These are phyloP conservation scores for Lipomyces sp. DNA, from an alignment of 805 yeast genomes.

Conservation along the genomic window DNA sequence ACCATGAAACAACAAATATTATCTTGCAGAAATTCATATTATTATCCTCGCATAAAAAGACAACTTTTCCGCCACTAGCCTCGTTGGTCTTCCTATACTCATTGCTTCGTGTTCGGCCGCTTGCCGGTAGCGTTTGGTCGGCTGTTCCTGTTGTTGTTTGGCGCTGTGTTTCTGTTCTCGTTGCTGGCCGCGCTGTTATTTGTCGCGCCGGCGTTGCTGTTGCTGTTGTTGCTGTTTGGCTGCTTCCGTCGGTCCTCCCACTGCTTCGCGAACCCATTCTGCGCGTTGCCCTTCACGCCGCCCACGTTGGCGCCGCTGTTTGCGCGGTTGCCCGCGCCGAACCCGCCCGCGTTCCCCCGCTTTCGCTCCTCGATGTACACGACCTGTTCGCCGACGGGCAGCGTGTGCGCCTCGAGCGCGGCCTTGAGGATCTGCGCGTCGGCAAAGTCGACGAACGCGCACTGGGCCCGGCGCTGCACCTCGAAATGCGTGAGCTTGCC, in stretches of 20 bases:
- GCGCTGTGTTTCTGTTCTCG: neutral
- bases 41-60: too few species aligned
- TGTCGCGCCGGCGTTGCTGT: neutral
- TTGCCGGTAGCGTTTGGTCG: constrained; percentile 1
- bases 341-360: constrained; percentile 31
- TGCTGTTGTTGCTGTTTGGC: constrained; percentile 1
- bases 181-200: neutral
- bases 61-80: too few species aligned
- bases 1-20: neutral
- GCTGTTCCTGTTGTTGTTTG: neutral
- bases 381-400: constrained; percentile 34
- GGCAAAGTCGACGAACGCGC: constrained; percentile 41
- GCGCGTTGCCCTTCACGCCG: neutral
- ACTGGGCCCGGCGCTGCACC: constrained; percentile 34
- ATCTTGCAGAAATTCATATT: too few species aligned
- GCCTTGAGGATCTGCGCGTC: constrained; percentile 34
- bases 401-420: constrained; percentile 36
- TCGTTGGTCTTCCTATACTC: neutral
- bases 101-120: neutral
- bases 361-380: constrained; percentile 38
- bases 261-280: neutral
- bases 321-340: neutral
- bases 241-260: neutral
- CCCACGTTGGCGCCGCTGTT: neutral
- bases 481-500: constrained; percentile 39